Percentiles rank a stretch among this genome's conserved stretches.
These are phyloP conservation scores for Collybia nuda DNA, from an alignment of 768 basidiomycete genomes.

Conservation along the genomic window DNA sequence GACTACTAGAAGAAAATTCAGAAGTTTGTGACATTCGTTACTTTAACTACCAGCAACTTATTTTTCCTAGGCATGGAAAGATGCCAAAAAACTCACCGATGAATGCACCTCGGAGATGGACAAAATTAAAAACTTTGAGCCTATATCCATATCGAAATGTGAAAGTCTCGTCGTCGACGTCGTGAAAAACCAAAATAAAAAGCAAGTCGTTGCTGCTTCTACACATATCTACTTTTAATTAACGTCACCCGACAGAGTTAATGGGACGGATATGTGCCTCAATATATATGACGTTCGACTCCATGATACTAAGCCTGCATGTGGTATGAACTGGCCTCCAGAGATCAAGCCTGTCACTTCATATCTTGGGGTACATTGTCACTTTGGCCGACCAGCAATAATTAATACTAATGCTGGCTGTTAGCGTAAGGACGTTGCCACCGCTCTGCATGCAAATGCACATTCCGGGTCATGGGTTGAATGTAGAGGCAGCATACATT, in stretches of 20 bases:
- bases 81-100: slow-evolving; percentile 55
- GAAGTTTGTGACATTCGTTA: slow-evolving; percentile 43
- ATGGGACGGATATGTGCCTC: slow-evolving; percentile 74
- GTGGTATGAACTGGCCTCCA: slow-evolving; percentile 98
- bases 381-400: not conserved
- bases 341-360: slow-evolving; percentile 73
- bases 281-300: slow-evolving; percentile 95
- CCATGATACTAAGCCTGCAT: slow-evolving; percentile 82
- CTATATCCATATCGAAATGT: slow-evolving; percentile 58
- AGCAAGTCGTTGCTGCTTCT: slow-evolving; percentile 23
- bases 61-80: slow-evolving; percentile 55
- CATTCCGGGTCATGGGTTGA: slow-evolving; percentile 87
- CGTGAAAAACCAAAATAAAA: slow-evolving; percentile 38
- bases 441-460: slow-evolving; percentile 76
- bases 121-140: slow-evolving; percentile 47
- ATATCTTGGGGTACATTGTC: slow-evolving; percentile 75
- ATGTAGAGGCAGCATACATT: slow-evolving; percentile 69
- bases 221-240: not conserved
- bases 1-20: slow-evolving; percentile 71
- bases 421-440: slow-evolving; percentile 79
- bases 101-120: slow-evolving; percentile 52
- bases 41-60: slow-evolving; percentile 2
- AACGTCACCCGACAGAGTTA: slow-evolving; percentile 42
- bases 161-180: slow-evolving; percentile 51
- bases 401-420: slow-evolving; percentile 5